Evolutionary conservation across 1,284 basidiomycete genomes (phyloP), one percentile per base, ranked within the genome.

Genomic region (Ganoderma lucidum): DNA sequence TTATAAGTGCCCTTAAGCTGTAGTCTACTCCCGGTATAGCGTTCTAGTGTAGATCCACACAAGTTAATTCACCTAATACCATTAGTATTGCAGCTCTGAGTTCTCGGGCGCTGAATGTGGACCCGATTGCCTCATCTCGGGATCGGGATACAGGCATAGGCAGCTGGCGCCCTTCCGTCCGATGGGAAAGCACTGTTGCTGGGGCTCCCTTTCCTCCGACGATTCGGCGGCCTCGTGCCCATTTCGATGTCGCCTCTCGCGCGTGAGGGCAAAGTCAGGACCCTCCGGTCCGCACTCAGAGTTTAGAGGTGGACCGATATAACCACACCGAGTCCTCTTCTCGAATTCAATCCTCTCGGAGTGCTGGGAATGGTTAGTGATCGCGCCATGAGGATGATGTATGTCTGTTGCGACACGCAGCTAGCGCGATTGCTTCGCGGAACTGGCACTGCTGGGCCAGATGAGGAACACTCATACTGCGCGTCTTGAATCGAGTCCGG

Each of bases 1-100:
- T 62, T 45, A 41, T 42, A 61, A 8, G 12, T 55, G 14, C 63
- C 23, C 48, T 35, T 61, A 64, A 55, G 62, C 23, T 35, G 14
- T 70, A 67, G 37, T 61, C 37, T 68, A 68, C 66, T 44, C 44
- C 60, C 62, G 53, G 30, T 68, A 65, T 67, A 71, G 64, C 66
- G 55, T 59, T 15, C n/a, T 65, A 69, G 41, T 59, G 53, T 69
- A 69, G 64, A 63, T 15, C 37, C n/a, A 42, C 65, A 63, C 55
- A 69, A 59, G 48, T n/a, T 69, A 68, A 65, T 68, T 28, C 59
- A 17, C 32, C 23, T 55, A 65, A 63, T 64, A 37, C 59, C 59
- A 41, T 37, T 42, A 28, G 48, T 62, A 15, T 42, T 23, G 59
- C 59, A 39, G 19, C 39, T 23, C 56, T 6, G 10, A 37, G 56